Conservation (phyloP, 352 stramenopile species). For the Thalassiosira hispida region DNA sequence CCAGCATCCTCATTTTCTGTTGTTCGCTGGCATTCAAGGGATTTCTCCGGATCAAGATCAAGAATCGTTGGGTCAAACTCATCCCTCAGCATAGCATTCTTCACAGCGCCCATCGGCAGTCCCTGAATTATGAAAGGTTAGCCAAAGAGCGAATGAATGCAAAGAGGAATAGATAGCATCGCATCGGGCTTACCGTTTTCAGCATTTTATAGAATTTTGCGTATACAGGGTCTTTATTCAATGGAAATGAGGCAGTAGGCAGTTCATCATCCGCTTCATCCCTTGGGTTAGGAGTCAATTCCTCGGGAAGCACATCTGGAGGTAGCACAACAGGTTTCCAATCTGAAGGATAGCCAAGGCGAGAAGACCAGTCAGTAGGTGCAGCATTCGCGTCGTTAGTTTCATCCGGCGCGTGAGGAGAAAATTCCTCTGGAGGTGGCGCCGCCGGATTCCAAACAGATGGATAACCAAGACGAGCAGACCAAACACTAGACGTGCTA, state of each 20-base stretch:
- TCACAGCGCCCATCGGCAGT: slow-evolving; percentile 68
- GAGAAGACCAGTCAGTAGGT: slow-evolving; percentile 1
- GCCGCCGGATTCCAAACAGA: slow-evolving; percentile 2
- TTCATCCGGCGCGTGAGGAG: no score
- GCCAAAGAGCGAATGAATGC: neutral
- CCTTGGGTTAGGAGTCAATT: no score
- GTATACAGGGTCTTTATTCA: slow-evolving; percentile 75
- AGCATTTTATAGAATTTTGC: slow-evolving; percentile 83
- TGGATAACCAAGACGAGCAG: slow-evolving; percentile 6
- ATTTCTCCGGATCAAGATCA: slow-evolving; percentile 67
- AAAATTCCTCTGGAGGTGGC: neutral
- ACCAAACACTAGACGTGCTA: neutral
- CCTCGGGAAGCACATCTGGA: neutral
- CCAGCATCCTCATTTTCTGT: slow-evolving; percentile 30
- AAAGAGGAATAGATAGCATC: neutral
- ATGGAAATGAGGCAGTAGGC: slow-evolving; percentile 8
- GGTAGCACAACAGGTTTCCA: slow-evolving; percentile 2
- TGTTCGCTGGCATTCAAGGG: slow-evolving; percentile 29
- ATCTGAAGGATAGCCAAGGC: slow-evolving; percentile 14
- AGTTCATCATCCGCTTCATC: slow-evolving; percentile 5
- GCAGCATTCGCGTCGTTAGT: neutral
- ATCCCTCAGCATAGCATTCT: slow-evolving; percentile 73
- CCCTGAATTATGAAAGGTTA: slow-evolving; percentile 21
- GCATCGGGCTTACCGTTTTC: slow-evolving; percentile 53
- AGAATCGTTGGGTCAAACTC: slow-evolving; percentile 65